These are phyloP conservation scores for Musa acuminata DNA, from an alignment of 176 grass and related monocot species.

Conservation along the genomic window DNA sequence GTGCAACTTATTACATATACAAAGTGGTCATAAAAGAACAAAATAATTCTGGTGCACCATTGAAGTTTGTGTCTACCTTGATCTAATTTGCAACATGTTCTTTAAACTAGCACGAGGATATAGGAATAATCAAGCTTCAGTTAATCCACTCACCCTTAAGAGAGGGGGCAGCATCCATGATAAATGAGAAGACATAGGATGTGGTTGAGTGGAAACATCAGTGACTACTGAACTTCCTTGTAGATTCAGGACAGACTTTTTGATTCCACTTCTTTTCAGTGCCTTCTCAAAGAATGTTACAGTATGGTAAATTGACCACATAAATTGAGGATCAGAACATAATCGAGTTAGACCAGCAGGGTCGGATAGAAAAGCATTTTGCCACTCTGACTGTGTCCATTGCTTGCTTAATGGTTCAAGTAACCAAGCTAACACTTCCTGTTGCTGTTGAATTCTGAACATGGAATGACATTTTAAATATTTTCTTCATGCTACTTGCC, in stretches of 20 bases:
- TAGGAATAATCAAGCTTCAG: background rate
- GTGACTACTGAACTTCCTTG: slow-evolving; percentile 24
- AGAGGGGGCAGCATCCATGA: slow-evolving; percentile 94
- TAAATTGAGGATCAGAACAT: slow-evolving; percentile 65
- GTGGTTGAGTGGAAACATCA: slow-evolving; percentile 38
- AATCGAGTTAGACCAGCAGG: slow-evolving; percentile 58
- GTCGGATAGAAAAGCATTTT: slow-evolving; percentile 83
- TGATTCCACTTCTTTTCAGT: slow-evolving; percentile 79
- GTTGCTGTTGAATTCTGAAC: slow-evolving; percentile 85
- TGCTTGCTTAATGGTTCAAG: slow-evolving; percentile 85
- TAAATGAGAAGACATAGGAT: slow-evolving; percentile 88
- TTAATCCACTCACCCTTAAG: slow-evolving; percentile 50
- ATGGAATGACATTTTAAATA: slow-evolving; percentile 12
- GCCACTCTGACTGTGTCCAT: slow-evolving; percentile 85
- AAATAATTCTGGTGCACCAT: background rate
- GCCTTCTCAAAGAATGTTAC: slow-evolving; percentile 95
- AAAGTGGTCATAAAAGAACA: background rate
- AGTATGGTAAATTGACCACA: slow-evolving; percentile 94
- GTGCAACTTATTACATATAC: background rate
- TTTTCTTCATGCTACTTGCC: background rate
- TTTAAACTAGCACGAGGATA: background rate
- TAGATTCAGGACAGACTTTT: slow-evolving; percentile 44
- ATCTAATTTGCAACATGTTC: background rate
- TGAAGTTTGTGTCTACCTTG: background rate
- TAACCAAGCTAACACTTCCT: slow-evolving; percentile 90